Evolutionary conservation across 2,329 filamentous ascomycete genomes (phyloP).

Genomic region (Pleurostoma richardsiae): DNA sequence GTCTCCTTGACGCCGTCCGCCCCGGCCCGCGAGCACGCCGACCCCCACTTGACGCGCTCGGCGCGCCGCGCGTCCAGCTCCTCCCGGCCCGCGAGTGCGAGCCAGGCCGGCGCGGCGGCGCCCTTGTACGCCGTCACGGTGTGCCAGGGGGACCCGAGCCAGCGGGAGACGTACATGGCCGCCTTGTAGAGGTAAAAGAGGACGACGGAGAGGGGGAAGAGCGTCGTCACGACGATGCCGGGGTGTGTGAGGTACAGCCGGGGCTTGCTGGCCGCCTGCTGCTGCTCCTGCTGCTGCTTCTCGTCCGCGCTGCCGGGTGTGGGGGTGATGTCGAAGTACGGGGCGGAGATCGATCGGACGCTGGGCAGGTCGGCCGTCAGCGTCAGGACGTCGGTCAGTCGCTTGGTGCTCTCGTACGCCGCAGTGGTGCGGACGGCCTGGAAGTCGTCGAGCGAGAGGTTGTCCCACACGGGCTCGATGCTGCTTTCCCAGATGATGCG

Average conservation of each 20-base stretch:
- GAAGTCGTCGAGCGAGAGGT: slow-evolving; percentile 65
- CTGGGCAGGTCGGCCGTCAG: slow-evolving; percentile 67
- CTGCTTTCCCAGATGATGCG: slow-evolving; percentile 86
- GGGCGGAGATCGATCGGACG: slow-evolving; percentile 48
- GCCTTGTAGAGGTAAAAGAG: slow-evolving; percentile 65
- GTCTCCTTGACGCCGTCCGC: slow-evolving; percentile 64
- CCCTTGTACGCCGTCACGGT: slow-evolving; percentile 69
- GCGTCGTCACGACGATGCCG: slow-evolving; percentile 76
- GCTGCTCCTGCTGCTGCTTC: neutral
- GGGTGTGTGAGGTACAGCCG: slow-evolving; percentile 73
- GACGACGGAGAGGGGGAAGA: slow-evolving; percentile 69
- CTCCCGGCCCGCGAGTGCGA: slow-evolving; percentile 64
- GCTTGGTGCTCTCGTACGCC: slow-evolving; percentile 84
- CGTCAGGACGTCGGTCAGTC: slow-evolving; percentile 78
- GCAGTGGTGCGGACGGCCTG: slow-evolving; percentile 60
- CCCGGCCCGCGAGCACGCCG: slow-evolving; percentile 56
- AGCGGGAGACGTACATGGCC: slow-evolving; percentile 66
- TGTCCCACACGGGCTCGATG: slow-evolving; percentile 56
- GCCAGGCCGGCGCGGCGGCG: slow-evolving; percentile 71
- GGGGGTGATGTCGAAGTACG: slow-evolving; percentile 41
- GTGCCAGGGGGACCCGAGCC: slow-evolving; percentile 87
- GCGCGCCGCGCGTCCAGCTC: slow-evolving; percentile 52
- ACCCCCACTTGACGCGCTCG: slow-evolving; percentile 76
- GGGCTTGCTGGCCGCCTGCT: neutral
- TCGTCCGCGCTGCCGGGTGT: slow-evolving; percentile 16